Evolutionary conservation across 768 basidiomycete genomes (phyloP).

Genomic region (Amanita molliuscula): DNA sequence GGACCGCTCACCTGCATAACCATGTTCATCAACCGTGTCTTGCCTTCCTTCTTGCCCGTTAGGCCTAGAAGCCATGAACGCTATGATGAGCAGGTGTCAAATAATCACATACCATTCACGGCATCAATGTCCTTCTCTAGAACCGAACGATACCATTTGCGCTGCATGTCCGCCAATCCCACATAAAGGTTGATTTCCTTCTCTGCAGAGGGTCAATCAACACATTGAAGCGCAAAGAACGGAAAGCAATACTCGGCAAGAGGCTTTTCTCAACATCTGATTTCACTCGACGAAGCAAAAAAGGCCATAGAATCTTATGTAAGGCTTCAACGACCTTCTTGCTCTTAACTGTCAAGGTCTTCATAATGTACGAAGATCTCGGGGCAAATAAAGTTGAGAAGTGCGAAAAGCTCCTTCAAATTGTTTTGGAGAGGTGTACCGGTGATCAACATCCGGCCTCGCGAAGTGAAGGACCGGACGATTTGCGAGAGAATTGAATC

Average conservation of each 20-base stretch:
- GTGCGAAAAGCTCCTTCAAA: conserved; percentile 87
- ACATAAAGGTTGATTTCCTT: conserved; percentile 99
- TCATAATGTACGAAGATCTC: conserved; percentile 89
- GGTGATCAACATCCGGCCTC: conserved; percentile 89
- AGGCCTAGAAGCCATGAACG: conserved; percentile 38
- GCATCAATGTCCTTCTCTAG: conserved; percentile 98
- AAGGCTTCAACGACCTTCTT: conserved; percentile 93
- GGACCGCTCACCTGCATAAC: conserved; percentile 76
- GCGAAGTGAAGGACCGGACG: conserved; percentile 79
- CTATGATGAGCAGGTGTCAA: not conserved
- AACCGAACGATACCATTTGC: conserved; percentile 95
- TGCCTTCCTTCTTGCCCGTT: conserved; percentile 97
- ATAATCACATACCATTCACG: conserved; percentile 63
- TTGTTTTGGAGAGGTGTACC: conserved; percentile 97
- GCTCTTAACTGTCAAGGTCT: conserved; percentile 87
- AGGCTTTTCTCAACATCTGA: conserved; percentile 94
- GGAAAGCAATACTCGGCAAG: conserved; percentile 54
- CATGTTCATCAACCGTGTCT: conserved; percentile 96
- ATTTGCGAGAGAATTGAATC: conserved; percentile 94
- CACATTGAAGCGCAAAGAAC: not conserved
- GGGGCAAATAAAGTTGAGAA: conserved; percentile 93
- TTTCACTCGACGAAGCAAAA: conserved; percentile 90
- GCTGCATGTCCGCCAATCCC: conserved; percentile 93
- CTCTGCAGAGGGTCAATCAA: conserved; percentile 35
- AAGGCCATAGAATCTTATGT: conserved; percentile 93